phyloP scores from a whole-genome alignment of 2,329 filamentous ascomycete species.

The Bipolaris bicolor region DNA sequence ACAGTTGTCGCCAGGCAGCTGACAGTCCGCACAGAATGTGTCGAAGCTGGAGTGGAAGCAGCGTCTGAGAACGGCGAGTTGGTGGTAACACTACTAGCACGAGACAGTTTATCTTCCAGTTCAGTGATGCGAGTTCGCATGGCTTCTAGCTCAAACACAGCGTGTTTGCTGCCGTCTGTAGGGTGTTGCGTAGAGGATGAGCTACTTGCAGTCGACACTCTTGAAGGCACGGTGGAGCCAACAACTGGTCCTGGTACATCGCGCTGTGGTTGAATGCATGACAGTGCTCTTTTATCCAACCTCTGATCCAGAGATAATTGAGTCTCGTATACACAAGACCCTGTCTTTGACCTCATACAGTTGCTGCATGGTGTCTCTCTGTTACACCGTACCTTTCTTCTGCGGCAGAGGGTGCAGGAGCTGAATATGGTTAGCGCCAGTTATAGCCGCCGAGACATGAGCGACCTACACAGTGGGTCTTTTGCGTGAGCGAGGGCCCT shows the following conservation, averaged over 20 bases:
- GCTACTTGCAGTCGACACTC: background rate
- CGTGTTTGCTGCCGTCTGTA: conserved; percentile 22
- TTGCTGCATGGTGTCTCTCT: conserved; percentile 64
- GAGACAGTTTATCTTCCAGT: conserved; percentile 52
- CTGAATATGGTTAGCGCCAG: conserved; percentile 39
- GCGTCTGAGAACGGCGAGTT: conserved; percentile 8
- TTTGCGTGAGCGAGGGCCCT: conserved; percentile 45
- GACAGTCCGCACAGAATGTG: conserved; percentile 43
- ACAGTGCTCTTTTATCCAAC: conserved; percentile 1
- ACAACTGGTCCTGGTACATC: background rate
- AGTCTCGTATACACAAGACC: conserved; percentile 58
- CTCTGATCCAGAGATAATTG: conserved; percentile 6
- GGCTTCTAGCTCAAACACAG: conserved; percentile 45
- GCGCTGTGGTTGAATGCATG: conserved; percentile 3
- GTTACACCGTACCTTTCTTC: conserved; percentile 67
- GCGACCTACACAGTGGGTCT: conserved; percentile 53
- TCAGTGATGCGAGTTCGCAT: conserved; percentile 51
- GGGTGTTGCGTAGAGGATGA: background rate
- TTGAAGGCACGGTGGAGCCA: background rate
- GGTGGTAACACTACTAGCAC: conserved; percentile 14
- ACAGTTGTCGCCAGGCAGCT: conserved; percentile 54
- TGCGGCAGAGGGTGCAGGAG: conserved; percentile 64
- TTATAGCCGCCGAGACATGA: background rate
- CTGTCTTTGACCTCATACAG: conserved; percentile 61
- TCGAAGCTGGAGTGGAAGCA: conserved; percentile 28